phyloP scores from a whole-genome alignment of 2,329 filamentous ascomycete genomes.

The Diaporthe aspalathi region DNA sequence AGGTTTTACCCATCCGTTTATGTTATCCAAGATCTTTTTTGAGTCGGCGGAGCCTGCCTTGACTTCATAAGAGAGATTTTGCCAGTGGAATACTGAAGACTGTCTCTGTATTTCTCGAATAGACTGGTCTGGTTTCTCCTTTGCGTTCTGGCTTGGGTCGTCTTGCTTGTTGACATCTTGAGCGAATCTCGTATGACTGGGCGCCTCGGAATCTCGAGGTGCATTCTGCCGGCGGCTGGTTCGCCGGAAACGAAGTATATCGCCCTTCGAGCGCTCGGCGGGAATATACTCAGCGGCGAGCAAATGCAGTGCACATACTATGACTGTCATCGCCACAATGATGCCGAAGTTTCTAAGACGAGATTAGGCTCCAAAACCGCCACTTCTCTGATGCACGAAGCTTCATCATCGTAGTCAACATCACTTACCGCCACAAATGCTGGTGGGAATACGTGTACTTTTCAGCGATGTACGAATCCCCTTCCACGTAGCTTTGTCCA shows the following conservation, averaged over 20 bases:
- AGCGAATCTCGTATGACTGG: not conserved
- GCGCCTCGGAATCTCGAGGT: not conserved
- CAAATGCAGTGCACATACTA: not conserved
- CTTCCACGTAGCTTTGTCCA: conserved; percentile 55
- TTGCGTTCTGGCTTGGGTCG: not conserved
- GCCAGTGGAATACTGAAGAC: conserved; percentile 15
- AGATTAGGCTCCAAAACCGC: conserved; percentile 41
- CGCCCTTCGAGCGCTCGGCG: not conserved
- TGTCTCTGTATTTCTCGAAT: not conserved
- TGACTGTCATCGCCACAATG: not conserved
- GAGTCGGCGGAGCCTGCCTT: conserved; percentile 71
- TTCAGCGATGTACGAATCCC: conserved; percentile 56
- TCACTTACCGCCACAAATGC: no score
- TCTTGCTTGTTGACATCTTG: not conserved
- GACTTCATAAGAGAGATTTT: conserved; percentile 67
- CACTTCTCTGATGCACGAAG: no score
- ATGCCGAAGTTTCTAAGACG: conserved; percentile 56
- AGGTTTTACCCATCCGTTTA: conserved; percentile 81
- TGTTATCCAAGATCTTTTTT: conserved; percentile 78
- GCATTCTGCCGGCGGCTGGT: no score
- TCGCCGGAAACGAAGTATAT: not conserved
- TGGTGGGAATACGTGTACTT: conserved; percentile 55
- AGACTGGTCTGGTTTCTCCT: not conserved
- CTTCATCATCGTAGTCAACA: no score
- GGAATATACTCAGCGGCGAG: not conserved